Conservation (phyloP, 352 stramenopile species). For the Phytophthora citricola region DNA sequence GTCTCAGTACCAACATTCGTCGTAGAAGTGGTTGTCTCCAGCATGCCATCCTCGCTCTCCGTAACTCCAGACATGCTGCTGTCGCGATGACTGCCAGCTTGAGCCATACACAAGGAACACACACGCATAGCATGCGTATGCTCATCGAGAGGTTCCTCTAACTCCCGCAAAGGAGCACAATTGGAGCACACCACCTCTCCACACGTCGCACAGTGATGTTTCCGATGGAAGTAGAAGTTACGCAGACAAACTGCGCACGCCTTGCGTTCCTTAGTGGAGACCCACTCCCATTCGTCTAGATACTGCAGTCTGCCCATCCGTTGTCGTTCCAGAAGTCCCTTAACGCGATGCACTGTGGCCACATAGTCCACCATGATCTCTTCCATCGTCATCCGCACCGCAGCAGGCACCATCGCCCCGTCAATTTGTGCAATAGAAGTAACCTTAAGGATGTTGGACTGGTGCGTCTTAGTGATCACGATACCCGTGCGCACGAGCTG, state of each 20-base stretch:
- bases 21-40: slow-evolving; percentile 37
- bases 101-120: slow-evolving; percentile 71
- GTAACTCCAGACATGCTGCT: slow-evolving; percentile 37
- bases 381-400: slow-evolving; percentile 50
- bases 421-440: slow-evolving; percentile 80
- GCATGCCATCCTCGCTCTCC: slow-evolving; percentile 29
- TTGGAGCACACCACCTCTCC: slow-evolving; percentile 80
- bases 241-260: slow-evolving; percentile 81
- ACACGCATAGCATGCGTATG: slow-evolving; percentile 66
- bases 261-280: slow-evolving; percentile 74
- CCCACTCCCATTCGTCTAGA: slow-evolving; percentile 83
- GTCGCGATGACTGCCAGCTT: slow-evolving; percentile 39
- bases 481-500: slow-evolving; percentile 69
- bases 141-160: slow-evolving; percentile 71
- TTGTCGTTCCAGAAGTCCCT: slow-evolving; percentile 71
- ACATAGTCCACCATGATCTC: slow-evolving; percentile 78
- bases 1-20: slow-evolving; percentile 63
- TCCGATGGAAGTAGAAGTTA: slow-evolving; percentile 81
- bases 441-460: slow-evolving; percentile 73
- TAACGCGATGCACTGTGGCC: slow-evolving; percentile 57
- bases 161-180: slow-evolving; percentile 72
- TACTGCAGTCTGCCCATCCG: slow-evolving; percentile 80
- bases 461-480: slow-evolving; percentile 78
- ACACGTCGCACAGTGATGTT: slow-evolving; percentile 79
- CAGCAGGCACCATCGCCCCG: slow-evolving; percentile 44